phyloP scores from a whole-genome alignment of 805 yeast species.

The Ogataea pilisensis region DNA sequence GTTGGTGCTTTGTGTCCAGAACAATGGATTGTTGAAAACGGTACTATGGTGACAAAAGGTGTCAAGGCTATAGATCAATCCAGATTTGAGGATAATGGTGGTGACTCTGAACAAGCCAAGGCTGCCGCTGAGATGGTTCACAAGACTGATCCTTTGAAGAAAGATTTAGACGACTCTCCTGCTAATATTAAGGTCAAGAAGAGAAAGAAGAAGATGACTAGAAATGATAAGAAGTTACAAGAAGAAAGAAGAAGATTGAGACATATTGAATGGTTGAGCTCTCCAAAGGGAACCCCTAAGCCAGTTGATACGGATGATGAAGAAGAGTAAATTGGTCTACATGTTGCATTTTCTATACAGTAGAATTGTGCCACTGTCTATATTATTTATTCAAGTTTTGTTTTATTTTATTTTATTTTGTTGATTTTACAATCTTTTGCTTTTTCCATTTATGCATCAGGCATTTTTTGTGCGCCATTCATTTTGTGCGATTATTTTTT shows the following conservation, averaged over 20 bases:
- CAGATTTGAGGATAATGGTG: constrained; percentile 79
- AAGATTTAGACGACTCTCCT: constrained; percentile 82
- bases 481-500: neutral
- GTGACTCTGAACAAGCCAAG: constrained; percentile 38
- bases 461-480: too few species aligned
- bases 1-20: constrained; percentile 98
- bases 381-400: too few species aligned
- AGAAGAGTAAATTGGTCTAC: too few species aligned
- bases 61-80: constrained; percentile 67
- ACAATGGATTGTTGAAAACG: constrained; percentile 96
- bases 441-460: too few species aligned
- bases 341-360: too few species aligned
- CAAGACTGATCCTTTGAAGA: constrained; percentile 45
- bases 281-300: constrained; percentile 98
- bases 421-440: too few species aligned
- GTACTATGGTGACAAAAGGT: constrained; percentile 82
- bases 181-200: constrained; percentile 90
- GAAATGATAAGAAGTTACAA: constrained; percentile 90
- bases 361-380: too few species aligned
- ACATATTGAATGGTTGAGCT: constrained; percentile 88
- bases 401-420: too few species aligned
- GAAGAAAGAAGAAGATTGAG: constrained; percentile 93
- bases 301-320: constrained; percentile 94
- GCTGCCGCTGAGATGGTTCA: constrained; percentile 44
- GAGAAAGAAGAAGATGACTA: constrained; percentile 95